Percentiles rank a stretch among this genome's conserved stretches.
phyloP scores from a whole-genome alignment of 2,329 filamentous ascomycete genomes.

The Xylaria sp. region DNA sequence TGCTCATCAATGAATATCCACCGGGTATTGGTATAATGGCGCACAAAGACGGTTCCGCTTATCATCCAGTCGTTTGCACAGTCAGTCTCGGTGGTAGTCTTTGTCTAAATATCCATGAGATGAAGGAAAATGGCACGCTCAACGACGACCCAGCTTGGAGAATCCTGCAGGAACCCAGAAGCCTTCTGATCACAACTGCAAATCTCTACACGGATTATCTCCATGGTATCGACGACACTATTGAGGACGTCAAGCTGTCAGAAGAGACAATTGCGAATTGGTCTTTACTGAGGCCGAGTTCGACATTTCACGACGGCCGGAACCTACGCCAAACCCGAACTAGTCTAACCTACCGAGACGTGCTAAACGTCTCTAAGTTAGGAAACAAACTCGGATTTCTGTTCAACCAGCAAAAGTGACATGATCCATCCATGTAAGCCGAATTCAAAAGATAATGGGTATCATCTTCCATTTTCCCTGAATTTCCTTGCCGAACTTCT shows the following conservation, averaged over 20 bases:
- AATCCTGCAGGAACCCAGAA: constrained; percentile 85
- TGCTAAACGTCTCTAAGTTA: constrained; percentile 80
- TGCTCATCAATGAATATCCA: constrained; percentile 91
- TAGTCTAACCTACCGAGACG: constrained; percentile 86
- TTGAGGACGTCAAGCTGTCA: constrained; percentile 72
- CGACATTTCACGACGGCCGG: constrained; percentile 59
- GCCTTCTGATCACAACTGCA: constrained; percentile 77
- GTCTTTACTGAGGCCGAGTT: constrained; percentile 66
- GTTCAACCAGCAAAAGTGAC: constrained; percentile 51
- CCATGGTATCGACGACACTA: constrained; percentile 76
- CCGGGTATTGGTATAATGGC: constrained; percentile 95
- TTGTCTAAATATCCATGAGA: constrained; percentile 79
- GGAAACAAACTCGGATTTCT: constrained; percentile 71
- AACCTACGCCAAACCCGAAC: constrained; percentile 70
- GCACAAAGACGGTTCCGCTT: constrained; percentile 91
- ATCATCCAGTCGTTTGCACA: constrained; percentile 88
- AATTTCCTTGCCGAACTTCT: constrained; percentile 77
- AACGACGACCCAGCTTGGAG: constrained; percentile 61
- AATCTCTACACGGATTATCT: constrained; percentile 75
- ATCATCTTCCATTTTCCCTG: constrained; percentile 78
- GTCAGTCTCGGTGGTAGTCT: constrained; percentile 83
- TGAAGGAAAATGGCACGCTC: constrained; percentile 68
- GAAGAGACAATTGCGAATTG: constrained; percentile 75
- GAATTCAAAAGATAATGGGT: constrained; percentile 68
- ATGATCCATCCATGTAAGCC: constrained; percentile 40